Evolutionary conservation across 2,329 filamentous ascomycete genomes (phyloP).

Genomic region (Fusarium piperis): DNA sequence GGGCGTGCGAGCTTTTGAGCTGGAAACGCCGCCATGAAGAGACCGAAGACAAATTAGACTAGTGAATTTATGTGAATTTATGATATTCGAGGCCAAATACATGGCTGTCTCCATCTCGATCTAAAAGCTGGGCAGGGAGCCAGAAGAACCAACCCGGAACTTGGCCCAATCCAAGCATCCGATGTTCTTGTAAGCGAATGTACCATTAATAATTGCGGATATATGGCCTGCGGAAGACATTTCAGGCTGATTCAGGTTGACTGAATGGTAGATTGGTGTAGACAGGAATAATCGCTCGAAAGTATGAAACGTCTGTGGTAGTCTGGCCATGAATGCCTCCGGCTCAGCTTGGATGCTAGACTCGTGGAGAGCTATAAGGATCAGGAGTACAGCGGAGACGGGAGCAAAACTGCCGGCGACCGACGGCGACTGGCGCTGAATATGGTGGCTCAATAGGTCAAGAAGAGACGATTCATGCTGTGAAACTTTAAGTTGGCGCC

Average conservation of each 20-base stretch:
- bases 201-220: background rate
- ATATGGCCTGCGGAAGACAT: background rate
- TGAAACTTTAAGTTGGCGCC: background rate
- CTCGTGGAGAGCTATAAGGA: background rate
- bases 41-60: too few species aligned
- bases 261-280: background rate
- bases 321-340: background rate
- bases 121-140: too few species aligned
- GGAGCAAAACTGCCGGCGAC: slow-evolving; percentile 11
- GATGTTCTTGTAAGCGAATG: background rate
- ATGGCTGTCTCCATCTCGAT: too few species aligned
- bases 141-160: too few species aligned
- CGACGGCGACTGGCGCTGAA: slow-evolving; percentile 6
- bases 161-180: too few species aligned
- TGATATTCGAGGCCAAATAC: too few species aligned
- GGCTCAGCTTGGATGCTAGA: background rate
- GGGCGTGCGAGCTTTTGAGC: background rate
- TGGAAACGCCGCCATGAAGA: background rate
- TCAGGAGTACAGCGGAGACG: background rate
- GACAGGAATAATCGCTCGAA: background rate
- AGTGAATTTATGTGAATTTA: too few species aligned
- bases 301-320: background rate
- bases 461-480: background rate
- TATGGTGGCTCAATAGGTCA: background rate
- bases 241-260: background rate